Evolutionary conservation across 495 filamentous ascomycete genomes (phyloP).

Genomic region (Penicillium maclennaniae): DNA sequence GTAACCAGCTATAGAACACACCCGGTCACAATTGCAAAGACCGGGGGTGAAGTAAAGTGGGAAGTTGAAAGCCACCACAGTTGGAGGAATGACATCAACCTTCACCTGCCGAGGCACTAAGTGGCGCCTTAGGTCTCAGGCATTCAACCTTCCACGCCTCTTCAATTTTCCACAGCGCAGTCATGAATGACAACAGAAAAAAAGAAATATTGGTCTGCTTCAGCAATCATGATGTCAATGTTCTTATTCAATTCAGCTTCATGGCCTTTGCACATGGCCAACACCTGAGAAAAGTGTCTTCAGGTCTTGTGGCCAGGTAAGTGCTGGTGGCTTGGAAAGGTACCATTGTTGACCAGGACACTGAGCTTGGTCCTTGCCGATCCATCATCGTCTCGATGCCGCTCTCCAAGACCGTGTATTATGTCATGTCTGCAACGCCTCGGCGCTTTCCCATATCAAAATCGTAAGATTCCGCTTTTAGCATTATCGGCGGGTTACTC

Average conservation of each 20-base stretch:
- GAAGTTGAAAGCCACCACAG: conserved; percentile 2
- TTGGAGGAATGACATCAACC: conserved; percentile 21
- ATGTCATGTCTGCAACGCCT: neutral
- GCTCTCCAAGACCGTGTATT: neutral
- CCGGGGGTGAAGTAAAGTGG: conserved; percentile 1
- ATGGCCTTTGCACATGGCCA: too few species aligned
- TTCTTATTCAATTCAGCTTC: too few species aligned
- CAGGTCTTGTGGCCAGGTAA: too few species aligned
- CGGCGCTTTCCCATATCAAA: neutral
- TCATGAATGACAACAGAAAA: too few species aligned
- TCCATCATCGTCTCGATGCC: neutral
- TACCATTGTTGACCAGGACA: too few species aligned
- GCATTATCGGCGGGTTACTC: neutral
- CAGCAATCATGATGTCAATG: too few species aligned
- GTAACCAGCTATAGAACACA: neutral
- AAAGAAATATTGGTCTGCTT: too few species aligned
- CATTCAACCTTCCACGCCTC: too few species aligned
- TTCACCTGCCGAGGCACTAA: conserved; percentile 15
- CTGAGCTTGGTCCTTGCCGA: neutral
- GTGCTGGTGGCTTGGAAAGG: too few species aligned
- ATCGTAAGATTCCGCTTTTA: neutral
- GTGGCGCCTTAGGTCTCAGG: conserved; percentile 4
- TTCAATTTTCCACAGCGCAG: too few species aligned
- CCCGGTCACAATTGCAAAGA: neutral
- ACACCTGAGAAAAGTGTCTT: too few species aligned